phyloP scores from a whole-genome alignment of 2,329 filamentous ascomycete species.

The Monilinia aucupariae region DNA sequence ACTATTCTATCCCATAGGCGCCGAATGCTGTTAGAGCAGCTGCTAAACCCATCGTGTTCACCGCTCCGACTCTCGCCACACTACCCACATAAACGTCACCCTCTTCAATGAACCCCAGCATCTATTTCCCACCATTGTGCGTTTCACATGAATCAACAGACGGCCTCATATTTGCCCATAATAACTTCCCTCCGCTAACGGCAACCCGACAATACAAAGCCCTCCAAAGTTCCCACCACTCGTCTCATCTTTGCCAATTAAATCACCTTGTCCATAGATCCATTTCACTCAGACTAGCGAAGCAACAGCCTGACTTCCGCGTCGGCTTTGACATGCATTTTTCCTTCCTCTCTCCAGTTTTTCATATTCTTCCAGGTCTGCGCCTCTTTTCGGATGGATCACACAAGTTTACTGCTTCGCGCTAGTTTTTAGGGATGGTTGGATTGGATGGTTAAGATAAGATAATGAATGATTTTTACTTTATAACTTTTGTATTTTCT shows the following conservation, averaged over 20 bases:
- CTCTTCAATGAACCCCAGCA: background rate
- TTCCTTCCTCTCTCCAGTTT: background rate
- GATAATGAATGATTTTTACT: constrained; percentile 12
- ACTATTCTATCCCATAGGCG: background rate
- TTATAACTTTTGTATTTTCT: constrained; percentile 2
- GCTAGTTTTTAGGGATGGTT: constrained; percentile 8
- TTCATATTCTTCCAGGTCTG: constrained; percentile 1
- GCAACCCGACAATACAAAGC: constrained; percentile 5
- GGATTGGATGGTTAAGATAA: constrained; percentile 11
- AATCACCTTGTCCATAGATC: background rate
- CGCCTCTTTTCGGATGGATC: constrained; percentile 5
- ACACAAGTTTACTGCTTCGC: constrained; percentile 3
- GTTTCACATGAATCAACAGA: background rate
- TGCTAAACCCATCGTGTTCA: background rate
- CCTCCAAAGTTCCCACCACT: background rate
- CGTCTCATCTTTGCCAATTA: background rate
- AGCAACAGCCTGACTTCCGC: background rate
- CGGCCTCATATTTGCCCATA: constrained; percentile 1
- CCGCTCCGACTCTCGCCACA: background rate
- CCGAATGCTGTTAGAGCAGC: constrained; percentile 13
- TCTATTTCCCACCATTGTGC: background rate
- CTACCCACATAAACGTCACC: background rate
- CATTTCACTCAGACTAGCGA: background rate
- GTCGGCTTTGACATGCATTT: background rate
- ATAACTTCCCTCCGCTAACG: background rate